Percentiles rank a stretch among this genome's conserved stretches.
These are phyloP conservation scores for Lobosporangium transversale DNA, from an alignment of 192 early-diverging fungal genomes.

Conservation along the genomic window DNA sequence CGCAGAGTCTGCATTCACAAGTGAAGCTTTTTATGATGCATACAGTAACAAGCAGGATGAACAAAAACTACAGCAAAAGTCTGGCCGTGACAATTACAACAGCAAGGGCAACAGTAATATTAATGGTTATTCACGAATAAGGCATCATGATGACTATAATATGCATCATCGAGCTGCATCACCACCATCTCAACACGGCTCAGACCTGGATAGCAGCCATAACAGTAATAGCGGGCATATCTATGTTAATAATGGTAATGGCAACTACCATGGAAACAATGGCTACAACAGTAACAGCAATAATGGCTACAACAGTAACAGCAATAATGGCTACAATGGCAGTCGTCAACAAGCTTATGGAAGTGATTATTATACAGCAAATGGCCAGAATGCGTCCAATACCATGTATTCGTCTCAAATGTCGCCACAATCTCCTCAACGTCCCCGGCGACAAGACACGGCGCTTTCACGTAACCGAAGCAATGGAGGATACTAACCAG, in stretches of 20 bases:
- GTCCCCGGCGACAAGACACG: slow-evolving; percentile 27
- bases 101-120: slow-evolving; percentile 7
- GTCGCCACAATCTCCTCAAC: slow-evolving; percentile 15
- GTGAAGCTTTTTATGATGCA: slow-evolving; percentile 19
- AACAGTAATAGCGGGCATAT: slow-evolving; percentile 9
- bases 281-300: slow-evolving; percentile 1
- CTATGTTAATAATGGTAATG: slow-evolving; percentile 2
- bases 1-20: slow-evolving; percentile 36
- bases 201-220: slow-evolving; percentile 25
- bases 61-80: slow-evolving; percentile 21
- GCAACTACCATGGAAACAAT: neutral
- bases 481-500: slow-evolving; percentile 18
- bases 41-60: slow-evolving; percentile 20
- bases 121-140: neutral
- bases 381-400: neutral
- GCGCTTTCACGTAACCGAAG: neutral
- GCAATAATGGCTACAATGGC: slow-evolving; percentile 9
- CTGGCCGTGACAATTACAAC: slow-evolving; percentile 9
- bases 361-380: slow-evolving; percentile 12
- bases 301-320: slow-evolving; percentile 6
- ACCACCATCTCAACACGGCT: slow-evolving; percentile 39
- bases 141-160: slow-evolving; percentile 12
- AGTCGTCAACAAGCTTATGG: slow-evolving; percentile 3
- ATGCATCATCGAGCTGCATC: slow-evolving; percentile 16
- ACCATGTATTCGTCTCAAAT: slow-evolving; percentile 3